Conservation (phyloP, 345 rosid species). For the Arabis alpina region DNA sequence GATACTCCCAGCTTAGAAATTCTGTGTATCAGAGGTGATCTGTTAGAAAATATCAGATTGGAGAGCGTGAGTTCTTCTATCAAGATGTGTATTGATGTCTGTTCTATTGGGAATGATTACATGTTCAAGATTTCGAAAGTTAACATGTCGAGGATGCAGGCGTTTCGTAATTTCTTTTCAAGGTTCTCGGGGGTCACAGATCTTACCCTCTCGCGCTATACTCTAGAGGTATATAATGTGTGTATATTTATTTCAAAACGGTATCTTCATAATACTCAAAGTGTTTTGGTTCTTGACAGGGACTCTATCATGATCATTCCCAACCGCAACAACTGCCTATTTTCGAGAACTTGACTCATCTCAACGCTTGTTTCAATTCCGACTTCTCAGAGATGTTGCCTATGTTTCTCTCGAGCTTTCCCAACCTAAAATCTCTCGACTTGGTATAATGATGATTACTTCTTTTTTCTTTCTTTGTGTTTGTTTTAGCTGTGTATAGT, state of each 20-base stretch:
- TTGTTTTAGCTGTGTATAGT: neutral
- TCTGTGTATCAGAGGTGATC: too few relatives aligned
- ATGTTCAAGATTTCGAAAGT: too few relatives aligned
- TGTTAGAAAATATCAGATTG: too few relatives aligned
- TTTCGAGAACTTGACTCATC: slow-evolving; percentile 23
- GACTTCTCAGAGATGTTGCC: slow-evolving; percentile 4
- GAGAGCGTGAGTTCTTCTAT: neutral
- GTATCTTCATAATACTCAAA: neutral
- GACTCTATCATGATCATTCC: neutral
- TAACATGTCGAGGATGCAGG: too few relatives aligned
- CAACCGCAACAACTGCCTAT: slow-evolving; percentile 8
- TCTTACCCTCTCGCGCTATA: neutral
- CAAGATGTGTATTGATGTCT: neutral
- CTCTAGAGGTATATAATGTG: neutral
- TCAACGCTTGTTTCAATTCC: neutral
- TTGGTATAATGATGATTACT: neutral
- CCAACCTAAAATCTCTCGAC: slow-evolving; percentile 6
- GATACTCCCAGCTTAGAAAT: neutral
- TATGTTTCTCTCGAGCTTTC: slow-evolving; percentile 15
- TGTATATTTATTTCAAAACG: neutral
- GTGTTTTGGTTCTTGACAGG: slow-evolving; percentile 10
- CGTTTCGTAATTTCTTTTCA: too few relatives aligned
- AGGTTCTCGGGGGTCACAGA: neutral
- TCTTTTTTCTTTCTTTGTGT: neutral
- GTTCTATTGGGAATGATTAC: too few relatives aligned